Base-by-base conservation (phyloP, 2,329 filamentous ascomycete genomes). In the Biscogniauxia marginata region DNA sequence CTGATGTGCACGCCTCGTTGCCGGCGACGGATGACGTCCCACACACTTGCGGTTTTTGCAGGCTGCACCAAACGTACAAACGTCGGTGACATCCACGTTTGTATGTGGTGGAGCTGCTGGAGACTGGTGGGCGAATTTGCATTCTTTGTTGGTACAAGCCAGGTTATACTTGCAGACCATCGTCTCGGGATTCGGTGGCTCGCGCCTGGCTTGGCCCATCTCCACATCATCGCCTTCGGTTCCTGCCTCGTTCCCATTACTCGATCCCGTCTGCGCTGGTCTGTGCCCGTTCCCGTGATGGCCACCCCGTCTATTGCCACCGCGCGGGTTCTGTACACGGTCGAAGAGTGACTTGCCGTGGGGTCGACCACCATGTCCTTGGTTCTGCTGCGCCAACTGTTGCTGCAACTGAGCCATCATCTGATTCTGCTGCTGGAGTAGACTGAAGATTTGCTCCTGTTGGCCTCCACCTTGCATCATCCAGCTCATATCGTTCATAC, bases 41-140 rank as follows among this genome's bases (percentile, higher is more conserved):
- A 89, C 90, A 70, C 95, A 99, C 77, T 98, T 98, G 67, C 85
- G 83, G 79, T 98, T 99, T 77, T 95, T 96, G 84, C 95, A 99
- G 7, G 92, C 92, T 2, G 86, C 91, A 19, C 92, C 93, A 66
- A 90, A 98, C 18, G 83, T 83, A 77, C 95, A 99, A 18, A 83
- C 80, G 67, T 96, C 91, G 56, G 81, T 84, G 63, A 93, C 81
- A 71, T 98, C 95, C 56, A 98, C 80, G 0, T 86, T 82, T 2
- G 83, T 84, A 23, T 89, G 90, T 2, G 88, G 87, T 3, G 91
- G 89, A 25, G 93, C 93, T 2, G 90, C 92, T 1, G 95, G 92
- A 16, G 93, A 96, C 75, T 97, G 93, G 69, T 99, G 95, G 18
- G 91, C 95, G 72, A 91, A 99, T 63, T 88, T 89, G 77, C 95